Evolutionary conservation across 2,329 filamentous ascomycete species (phyloP).

Genomic region (Fusarium pseudoanthophilum): DNA sequence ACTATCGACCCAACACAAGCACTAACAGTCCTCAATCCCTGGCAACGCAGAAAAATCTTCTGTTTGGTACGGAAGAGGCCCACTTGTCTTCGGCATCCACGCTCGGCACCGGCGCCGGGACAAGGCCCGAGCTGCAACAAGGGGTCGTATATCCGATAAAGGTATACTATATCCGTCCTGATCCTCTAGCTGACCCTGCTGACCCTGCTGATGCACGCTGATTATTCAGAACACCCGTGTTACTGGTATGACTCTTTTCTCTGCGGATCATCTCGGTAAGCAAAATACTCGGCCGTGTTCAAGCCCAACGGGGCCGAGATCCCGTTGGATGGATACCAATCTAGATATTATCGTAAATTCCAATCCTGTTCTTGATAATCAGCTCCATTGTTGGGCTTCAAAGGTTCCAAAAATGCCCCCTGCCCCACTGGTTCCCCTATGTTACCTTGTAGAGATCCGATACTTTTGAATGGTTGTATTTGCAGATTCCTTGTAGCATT

Average conservation of each 20-base stretch:
- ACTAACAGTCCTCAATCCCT: conserved; percentile 22
- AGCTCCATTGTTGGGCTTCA: conserved; percentile 37
- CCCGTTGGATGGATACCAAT: conserved; percentile 1
- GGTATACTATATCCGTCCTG: conserved; percentile 26
- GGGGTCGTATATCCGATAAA: conserved; percentile 22
- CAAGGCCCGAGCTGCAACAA: conserved; percentile 4
- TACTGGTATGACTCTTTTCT: conserved; percentile 16
- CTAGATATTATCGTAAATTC: not conserved
- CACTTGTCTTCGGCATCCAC: conserved; percentile 37
- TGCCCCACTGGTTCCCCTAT: conserved; percentile 21
- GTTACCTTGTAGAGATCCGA: conserved; percentile 14
- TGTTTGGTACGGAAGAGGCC: conserved; percentile 7
- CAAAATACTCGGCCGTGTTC: conserved; percentile 19
- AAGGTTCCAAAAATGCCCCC: conserved; percentile 14
- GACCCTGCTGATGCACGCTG: not conserved
- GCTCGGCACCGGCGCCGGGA: conserved; percentile 34
- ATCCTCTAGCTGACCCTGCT: not conserved
- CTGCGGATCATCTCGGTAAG: conserved; percentile 16
- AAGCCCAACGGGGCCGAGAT: conserved; percentile 30
- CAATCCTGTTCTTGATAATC: not conserved
- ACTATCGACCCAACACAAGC: conserved; percentile 8
- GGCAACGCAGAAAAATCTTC: conserved; percentile 20
- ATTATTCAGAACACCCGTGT: conserved; percentile 2
- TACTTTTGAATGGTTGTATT: not conserved
- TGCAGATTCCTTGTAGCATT: conserved; percentile 5